Base-by-base conservation (phyloP, 2,329 filamentous ascomycete genomes). In the Pestalotiopsis sp. region DNA sequence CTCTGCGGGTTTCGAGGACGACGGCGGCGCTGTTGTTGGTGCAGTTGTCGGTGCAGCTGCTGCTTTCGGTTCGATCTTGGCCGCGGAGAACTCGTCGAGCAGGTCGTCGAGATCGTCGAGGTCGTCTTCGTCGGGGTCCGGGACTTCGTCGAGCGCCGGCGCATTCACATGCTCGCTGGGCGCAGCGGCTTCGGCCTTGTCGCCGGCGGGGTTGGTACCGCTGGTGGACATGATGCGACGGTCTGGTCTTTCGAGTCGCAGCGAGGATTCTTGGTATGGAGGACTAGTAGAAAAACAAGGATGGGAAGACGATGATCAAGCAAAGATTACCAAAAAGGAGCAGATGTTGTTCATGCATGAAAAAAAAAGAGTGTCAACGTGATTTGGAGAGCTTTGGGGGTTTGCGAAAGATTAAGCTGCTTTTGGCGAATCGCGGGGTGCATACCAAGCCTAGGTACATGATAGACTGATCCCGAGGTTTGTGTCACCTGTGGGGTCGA, bases 51-150 rank as follows among this genome's bases (percentile, higher is more conserved):
- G 72, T 72, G 75, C 68, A 38, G 70, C 70, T 6, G 71, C 73
- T 25, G 79, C 76, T 78, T 84, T 86, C 74, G 81, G 77, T 73
- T 88, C 83, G 69, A 90, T 75, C 73, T 91, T 90, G 65, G 86
- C 85, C 36, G 91, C 82, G 57, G 91, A 91, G 82, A 99, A 99
- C 72, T 98, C 93, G 78, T 98, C 94, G 31, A 99, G 90, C 80
- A 98, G 92, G 75, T 98, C 95, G 81, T 99, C 96, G 59, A 99
- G 84, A 76, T 98, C 96, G 76, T 98, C 93, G 23, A 96, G 83
- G 74, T 96, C 93, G 80, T 96, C 96, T 80, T 97, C 95, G 73
- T 98, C 95, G 6, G 95, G 95, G 76, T 98, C 95, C 23, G 94
- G 91, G 17, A 92, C 90, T 73, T 92, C 87, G 25, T 87, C 88